These are phyloP conservation scores for Cicer pinnatifidum DNA, from an alignment of 306 rosid genomes.

Conservation along the genomic window DNA sequence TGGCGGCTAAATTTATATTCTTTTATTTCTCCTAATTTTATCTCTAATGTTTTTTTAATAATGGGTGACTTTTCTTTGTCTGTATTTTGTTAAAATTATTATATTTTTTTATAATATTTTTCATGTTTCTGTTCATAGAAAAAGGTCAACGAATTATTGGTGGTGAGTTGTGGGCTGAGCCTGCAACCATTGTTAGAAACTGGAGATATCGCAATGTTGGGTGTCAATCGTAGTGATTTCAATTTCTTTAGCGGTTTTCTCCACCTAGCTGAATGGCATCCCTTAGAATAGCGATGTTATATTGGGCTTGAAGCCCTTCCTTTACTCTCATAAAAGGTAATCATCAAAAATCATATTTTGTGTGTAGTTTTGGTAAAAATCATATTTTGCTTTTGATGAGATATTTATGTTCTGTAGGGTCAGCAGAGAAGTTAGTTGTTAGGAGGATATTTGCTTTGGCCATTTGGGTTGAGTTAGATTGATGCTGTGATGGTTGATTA, in stretches of 20 bases:
- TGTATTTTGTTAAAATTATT: neutral
- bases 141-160: slow-evolving; percentile 77
- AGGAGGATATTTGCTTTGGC: slow-evolving; percentile 50
- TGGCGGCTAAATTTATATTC: slow-evolving; percentile 48
- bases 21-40: slow-evolving; percentile 29
- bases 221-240: slow-evolving; percentile 60
- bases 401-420: slow-evolving; percentile 43
- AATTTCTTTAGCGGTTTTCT: slow-evolving; percentile 57
- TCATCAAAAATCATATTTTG: slow-evolving; percentile 27
- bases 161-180: slow-evolving; percentile 59
- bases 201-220: slow-evolving; percentile 76
- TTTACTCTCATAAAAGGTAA: slow-evolving; percentile 60
- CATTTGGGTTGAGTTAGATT: slow-evolving; percentile 44
- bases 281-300: slow-evolving; percentile 67
- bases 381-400: slow-evolving; percentile 35
- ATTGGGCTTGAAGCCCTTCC: slow-evolving; percentile 71
- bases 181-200: slow-evolving; percentile 60
- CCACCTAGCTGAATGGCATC: slow-evolving; percentile 98
- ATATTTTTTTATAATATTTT: neutral
- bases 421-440: slow-evolving; percentile 48
- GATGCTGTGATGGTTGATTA: slow-evolving; percentile 42
- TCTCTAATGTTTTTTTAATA: slow-evolving; percentile 39
- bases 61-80: slow-evolving; percentile 14
- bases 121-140: slow-evolving; percentile 42
- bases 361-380: slow-evolving; percentile 13